Conservation (phyloP, 495 filamentous ascomycete genomes). For the Pyrenula aspistea region DNA sequence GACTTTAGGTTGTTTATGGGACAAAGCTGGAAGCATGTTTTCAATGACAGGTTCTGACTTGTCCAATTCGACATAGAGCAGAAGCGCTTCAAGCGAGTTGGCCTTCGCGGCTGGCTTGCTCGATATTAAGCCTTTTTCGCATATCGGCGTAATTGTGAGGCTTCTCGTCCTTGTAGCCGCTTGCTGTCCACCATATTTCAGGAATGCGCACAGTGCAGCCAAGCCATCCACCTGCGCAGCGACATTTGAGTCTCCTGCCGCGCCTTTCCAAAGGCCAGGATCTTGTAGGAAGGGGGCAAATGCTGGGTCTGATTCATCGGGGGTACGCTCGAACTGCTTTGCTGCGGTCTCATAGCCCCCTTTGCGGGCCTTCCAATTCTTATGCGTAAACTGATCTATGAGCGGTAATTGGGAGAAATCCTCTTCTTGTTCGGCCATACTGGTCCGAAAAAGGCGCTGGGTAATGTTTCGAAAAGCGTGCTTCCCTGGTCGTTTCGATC, state of each 20-base stretch:
- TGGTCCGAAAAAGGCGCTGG: slow-evolving; percentile 4
- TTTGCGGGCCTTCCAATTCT: slow-evolving; percentile 98
- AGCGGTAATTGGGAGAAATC: slow-evolving; percentile 76
- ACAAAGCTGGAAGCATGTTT: slow-evolving; percentile 72
- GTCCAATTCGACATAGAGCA: slow-evolving; percentile 86
- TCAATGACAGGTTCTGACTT: slow-evolving; percentile 78
- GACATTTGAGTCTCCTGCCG: slow-evolving; percentile 91
- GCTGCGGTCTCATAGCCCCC: slow-evolving; percentile 87
- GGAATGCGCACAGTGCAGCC: slow-evolving; percentile 71
- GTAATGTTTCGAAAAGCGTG: slow-evolving; percentile 19
- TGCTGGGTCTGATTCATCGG: slow-evolving; percentile 75
- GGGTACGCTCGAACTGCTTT: slow-evolving; percentile 71
- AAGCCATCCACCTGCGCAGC: slow-evolving; percentile 93
- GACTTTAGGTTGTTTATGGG: slow-evolving; percentile 90
- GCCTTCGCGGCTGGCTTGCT: slow-evolving; percentile 80
- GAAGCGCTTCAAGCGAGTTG: slow-evolving; percentile 71
- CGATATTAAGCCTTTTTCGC: slow-evolving; percentile 84
- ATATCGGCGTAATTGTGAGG: slow-evolving; percentile 61
- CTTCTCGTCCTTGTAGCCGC: slow-evolving; percentile 68
- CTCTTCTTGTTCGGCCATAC: slow-evolving; percentile 50
- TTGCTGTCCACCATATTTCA: slow-evolving; percentile 74
- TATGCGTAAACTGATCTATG: slow-evolving; percentile 75
- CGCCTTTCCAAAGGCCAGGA: slow-evolving; percentile 77
- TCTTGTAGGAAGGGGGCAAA: slow-evolving; percentile 83
- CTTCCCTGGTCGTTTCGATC: slow-evolving; percentile 21